Base-by-base conservation (phyloP, 2,329 filamentous ascomycete genomes). In the Zasmidium cellare region DNA sequence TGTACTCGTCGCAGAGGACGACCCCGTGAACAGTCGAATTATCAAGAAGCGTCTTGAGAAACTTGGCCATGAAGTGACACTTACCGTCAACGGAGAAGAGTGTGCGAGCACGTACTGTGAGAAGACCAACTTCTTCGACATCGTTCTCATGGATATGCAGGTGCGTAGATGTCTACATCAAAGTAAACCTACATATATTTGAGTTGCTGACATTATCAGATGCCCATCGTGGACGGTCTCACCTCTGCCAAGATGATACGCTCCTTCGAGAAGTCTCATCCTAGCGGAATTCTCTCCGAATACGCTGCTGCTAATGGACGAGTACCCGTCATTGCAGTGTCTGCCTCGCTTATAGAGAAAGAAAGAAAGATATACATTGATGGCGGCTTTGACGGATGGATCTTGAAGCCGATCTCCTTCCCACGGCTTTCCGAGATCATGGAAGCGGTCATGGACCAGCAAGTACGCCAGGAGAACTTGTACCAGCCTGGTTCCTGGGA, bases 101-200 rank as follows among this genome's bases (percentile, higher is more conserved):
- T 96, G 92, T 68, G 87, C 90, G 5, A 80, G 81, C 51, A 80
- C 85, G 3, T 92, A 90, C 71, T 82, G 80, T 51, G 87, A 90
- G 47, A 82, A 80, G 51, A 79, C 86, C 0, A 72, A 72, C 23
- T 75, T 76, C 20, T 94, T 90, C 68, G 91, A 96, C 71, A 87
- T 91, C 3, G 80, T 96, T 49, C 79, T 96, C 61, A 96, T 96
- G 92, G 92, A 96, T 70, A 91, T 96, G 83, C 91, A 96, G 81
- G 91, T 92, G 71, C 74, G 84, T 60, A 5, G 16, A 41, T 9
- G 16, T 9, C 16, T 31, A 7, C 35, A 22, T 19, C 20, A 2
- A 18, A 22, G 7, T 14, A 41, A 18, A n/a, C n/a, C n/a, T n/a
- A n/a, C n/a, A n/a, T n/a, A n/a, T n/a, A n/a, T 18, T 41, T 5